Evolutionary conservation across 2,329 filamentous ascomycete genomes (phyloP).

Genomic region (Madurella fahalii): DNA sequence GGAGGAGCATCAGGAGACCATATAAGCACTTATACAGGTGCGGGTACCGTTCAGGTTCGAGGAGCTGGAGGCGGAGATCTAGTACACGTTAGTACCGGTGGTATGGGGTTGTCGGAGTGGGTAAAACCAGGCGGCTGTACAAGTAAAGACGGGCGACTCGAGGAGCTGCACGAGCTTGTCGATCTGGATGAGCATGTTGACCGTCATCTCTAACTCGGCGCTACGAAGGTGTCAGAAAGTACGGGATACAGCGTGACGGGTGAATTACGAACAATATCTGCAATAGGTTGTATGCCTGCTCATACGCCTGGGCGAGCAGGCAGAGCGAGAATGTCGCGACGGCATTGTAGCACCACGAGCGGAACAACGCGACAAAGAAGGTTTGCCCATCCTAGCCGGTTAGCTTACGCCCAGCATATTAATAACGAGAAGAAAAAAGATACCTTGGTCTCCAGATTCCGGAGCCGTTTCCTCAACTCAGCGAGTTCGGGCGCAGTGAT

Average conservation of each 20-base stretch:
- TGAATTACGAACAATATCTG: constrained; percentile 74
- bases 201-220: constrained; percentile 96
- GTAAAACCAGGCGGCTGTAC: constrained; percentile 40
- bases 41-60: constrained; percentile 92
- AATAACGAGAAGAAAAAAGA: not conserved
- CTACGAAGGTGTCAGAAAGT: constrained; percentile 42
- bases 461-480: constrained; percentile 81
- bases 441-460: constrained; percentile 85
- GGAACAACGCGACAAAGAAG: constrained; percentile 90
- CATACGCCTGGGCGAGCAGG: constrained; percentile 91
- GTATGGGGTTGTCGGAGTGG: not conserved
- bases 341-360: constrained; percentile 97
- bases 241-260: not conserved
- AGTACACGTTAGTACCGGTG: not conserved
- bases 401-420: not conserved
- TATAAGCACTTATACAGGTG: constrained; percentile 98
- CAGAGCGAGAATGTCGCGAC: constrained; percentile 97
- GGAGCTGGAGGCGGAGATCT: constrained; percentile 90
- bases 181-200: constrained; percentile 97
- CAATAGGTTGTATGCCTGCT: constrained; percentile 92
- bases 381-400: constrained; percentile 74
- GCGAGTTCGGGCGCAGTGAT: constrained; percentile 94
- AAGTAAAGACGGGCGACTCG: constrained; percentile 96
- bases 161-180: constrained; percentile 96
- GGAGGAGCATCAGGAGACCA: constrained; percentile 94